Conservation (phyloP, 78 protist species). For the Guillardia theta region DNA sequence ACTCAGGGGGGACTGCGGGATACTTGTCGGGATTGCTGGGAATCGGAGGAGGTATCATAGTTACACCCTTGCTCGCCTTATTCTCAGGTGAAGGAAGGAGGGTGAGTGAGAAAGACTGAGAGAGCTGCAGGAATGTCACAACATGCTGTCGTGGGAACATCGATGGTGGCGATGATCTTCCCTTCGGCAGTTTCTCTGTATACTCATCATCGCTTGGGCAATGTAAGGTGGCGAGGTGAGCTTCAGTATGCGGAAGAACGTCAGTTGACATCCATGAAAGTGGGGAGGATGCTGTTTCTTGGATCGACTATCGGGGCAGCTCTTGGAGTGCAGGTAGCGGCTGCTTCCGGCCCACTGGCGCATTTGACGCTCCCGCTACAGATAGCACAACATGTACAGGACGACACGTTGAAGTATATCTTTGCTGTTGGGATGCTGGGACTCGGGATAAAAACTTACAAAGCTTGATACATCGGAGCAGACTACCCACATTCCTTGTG, state of each 20-base stretch:
- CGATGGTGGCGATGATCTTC: not conserved
- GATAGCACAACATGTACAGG: not conserved
- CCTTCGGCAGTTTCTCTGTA: not conserved
- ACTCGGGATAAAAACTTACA: too few relatives aligned
- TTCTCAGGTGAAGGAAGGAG: not conserved
- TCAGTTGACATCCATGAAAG: not conserved
- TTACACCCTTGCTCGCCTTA: not conserved
- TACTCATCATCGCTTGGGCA: not conserved
- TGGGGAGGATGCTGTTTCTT: not conserved
- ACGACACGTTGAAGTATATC: not conserved
- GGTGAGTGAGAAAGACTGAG: not conserved
- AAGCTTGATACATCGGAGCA: too few relatives aligned
- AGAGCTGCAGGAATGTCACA: not conserved
- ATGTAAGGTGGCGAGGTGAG: not conserved
- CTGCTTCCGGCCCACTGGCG: too few relatives aligned
- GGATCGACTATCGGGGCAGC: not conserved
- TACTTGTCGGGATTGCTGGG: not conserved
- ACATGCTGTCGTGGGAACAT: not conserved
- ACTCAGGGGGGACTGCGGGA: not conserved
- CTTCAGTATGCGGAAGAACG: not conserved
- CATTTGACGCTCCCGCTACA: too few relatives aligned
- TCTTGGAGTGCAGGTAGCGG: not conserved
- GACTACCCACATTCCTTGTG: too few relatives aligned
- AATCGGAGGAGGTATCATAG: not conserved
- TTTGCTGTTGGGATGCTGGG: not conserved